These are phyloP conservation scores for Neofusicoccum parvum DNA, from an alignment of 2,329 filamentous ascomycete species.

Conservation along the genomic window DNA sequence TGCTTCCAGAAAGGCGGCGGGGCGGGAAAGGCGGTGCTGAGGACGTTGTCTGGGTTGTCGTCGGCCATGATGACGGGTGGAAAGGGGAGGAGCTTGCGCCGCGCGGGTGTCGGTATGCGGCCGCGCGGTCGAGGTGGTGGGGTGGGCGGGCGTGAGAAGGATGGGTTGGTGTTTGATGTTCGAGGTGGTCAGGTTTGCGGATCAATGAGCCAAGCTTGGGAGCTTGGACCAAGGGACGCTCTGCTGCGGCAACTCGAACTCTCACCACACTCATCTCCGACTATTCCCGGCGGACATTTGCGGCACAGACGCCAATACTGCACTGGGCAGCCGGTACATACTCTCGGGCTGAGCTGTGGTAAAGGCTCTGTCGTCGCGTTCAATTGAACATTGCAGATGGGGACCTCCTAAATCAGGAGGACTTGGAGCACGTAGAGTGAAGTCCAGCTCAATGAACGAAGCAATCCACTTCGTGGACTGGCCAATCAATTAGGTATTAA, in stretches of 20 bases:
- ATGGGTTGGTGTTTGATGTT: neutral
- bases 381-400: neutral
- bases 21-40: slow-evolving; percentile 72
- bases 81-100: no score
- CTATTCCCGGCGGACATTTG: neutral
- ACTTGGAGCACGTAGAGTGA: neutral
- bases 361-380: neutral
- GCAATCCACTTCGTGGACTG: neutral
- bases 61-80: slow-evolving; percentile 58
- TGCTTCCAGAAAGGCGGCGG: slow-evolving; percentile 89
- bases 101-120: neutral
- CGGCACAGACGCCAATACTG: slow-evolving; percentile 4
- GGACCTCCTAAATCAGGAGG: neutral
- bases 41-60: slow-evolving; percentile 47
- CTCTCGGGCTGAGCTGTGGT: neutral
- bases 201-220: neutral
- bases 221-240: slow-evolving; percentile 15
- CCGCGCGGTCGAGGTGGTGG: neutral
- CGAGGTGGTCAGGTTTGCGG: no score
- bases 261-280: neutral
- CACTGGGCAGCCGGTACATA: neutral
- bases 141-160: neutral
- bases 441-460: neutral
- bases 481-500: neutral
- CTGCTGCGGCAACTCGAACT: neutral